Base-by-base conservation (phyloP, 768 basidiomycete genomes). In the Paxillus rubicundulus region DNA sequence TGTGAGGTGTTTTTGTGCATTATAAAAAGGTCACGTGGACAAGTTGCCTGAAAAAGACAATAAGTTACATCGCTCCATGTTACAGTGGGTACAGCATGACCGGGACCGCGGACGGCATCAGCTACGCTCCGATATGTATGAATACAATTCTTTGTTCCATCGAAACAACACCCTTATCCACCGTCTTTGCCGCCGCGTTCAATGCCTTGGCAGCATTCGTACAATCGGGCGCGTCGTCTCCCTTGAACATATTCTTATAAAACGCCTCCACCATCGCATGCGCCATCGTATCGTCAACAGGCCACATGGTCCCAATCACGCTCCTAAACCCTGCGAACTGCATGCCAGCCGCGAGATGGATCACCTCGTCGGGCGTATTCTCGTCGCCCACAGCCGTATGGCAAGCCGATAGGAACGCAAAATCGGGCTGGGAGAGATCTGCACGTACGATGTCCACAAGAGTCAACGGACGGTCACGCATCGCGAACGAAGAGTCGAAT, bases 261-360 rank as follows among this genome's bases (percentile, higher is more conserved):
- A 66, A 66, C 21, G 52, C 57, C 37, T n/a, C 40, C 30, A 66
- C 65, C 55, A 63, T 59, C 1, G 21, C 24, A 16, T 18, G 43
- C 3, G 45, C 65, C 60, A 61, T 64, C 33, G 5, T 42, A 5
- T 68, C 67, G 39, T 66, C 65, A 32, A 66, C 67, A 3, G 64
- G 60, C 70, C 71, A 70, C 58, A 70, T 58, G 27, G 72, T 71
- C 32, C 69, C 71, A 5, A 74, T 60, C 16, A 72, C 72, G 30
- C 69, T 60, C 20, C 67, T 49, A 42, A 71, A 73, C 1, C 71
- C 71, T 1, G 60, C 52, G 41, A 72, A 72, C 30, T 69, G 71
- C 60, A 74, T 60, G 18, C 63, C 72, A 2, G 70, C 61, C 1
- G 71, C 71, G 7, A 73, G 69, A 28, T 71, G 67, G 3, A 73